Evolutionary conservation across 495 filamentous ascomycete genomes (phyloP).

Genomic region (Chlorociboria aeruginascens): DNA sequence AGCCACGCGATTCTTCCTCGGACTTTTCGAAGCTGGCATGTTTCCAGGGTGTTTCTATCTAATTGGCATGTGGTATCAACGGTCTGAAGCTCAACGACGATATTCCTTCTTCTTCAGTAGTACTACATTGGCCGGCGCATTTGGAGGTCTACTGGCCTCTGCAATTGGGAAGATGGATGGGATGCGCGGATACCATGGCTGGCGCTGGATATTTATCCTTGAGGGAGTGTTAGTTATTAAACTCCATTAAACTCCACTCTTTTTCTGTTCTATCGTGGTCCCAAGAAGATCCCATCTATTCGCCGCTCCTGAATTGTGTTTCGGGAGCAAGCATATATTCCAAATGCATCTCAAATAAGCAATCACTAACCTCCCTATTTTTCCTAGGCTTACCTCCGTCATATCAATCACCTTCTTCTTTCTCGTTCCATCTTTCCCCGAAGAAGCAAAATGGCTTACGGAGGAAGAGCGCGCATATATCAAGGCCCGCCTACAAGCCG

Average conservation of each 20-base stretch:
- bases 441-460: conserved; percentile 52
- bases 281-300: no score
- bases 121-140: conserved; percentile 75
- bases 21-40: conserved; percentile 81
- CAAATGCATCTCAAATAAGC: no score
- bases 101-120: conserved; percentile 85
- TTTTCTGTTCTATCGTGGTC: no score
- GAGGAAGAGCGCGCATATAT: conserved; percentile 69
- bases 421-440: conserved; percentile 65
- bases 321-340: no score
- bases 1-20: conserved; percentile 76
- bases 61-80: conserved; percentile 50
- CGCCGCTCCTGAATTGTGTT: no score
- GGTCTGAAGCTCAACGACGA: conserved; percentile 74
- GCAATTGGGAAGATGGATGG: conserved; percentile 76
- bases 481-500: conserved; percentile 56
- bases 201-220: conserved; percentile 72
- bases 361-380: no score
- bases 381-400: conserved; percentile 44
- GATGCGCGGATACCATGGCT: conserved; percentile 59
- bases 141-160: conserved; percentile 71
- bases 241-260: no score
- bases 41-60: conserved; percentile 83
- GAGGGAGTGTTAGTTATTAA: conserved; percentile 42
- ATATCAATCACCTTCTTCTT: conserved; percentile 70